Evolutionary conservation across 768 basidiomycete species (phyloP).

Genomic region (Russula sp.): DNA sequence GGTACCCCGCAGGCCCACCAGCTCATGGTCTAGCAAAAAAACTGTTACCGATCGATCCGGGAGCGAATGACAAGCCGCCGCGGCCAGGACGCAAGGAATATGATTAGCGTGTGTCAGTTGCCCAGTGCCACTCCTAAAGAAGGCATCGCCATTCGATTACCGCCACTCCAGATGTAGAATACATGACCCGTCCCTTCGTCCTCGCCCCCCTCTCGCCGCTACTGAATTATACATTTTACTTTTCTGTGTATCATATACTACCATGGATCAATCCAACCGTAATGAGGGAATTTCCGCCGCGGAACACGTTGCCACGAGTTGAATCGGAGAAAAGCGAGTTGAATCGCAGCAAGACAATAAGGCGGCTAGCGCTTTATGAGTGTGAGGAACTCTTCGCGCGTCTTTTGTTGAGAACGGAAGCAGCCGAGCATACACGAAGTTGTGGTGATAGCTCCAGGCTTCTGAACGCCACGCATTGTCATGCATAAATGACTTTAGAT

Average conservation of each 20-base stretch:
- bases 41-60: constrained; percentile 56
- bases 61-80: constrained; percentile 50
- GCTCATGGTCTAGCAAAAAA: constrained; percentile 50
- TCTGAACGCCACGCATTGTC: constrained; percentile 99
- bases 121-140: not conserved
- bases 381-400: constrained; percentile 92
- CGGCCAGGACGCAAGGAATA: constrained; percentile 51
- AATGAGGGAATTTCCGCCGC: constrained; percentile 10
- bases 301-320: constrained; percentile 18
- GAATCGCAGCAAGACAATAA: constrained; percentile 36
- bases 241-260: constrained; percentile 1
- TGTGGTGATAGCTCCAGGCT: constrained; percentile 91
- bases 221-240: constrained; percentile 19
- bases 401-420: constrained; percentile 98
- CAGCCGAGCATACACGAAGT: constrained; percentile 98
- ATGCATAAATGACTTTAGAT: constrained; percentile 84
- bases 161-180: constrained; percentile 11
- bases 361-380: constrained; percentile 54
- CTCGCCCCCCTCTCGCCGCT: not conserved
- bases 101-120: constrained; percentile 16
- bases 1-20: constrained; percentile 33
- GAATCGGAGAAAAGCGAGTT: constrained; percentile 44
- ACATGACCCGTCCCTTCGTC: not conserved
- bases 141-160: constrained; percentile 3
- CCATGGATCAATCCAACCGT: constrained; percentile 4